Evolutionary conservation across 2,329 filamentous ascomycete genomes (phyloP).

Genomic region (Fusarium sp.): DNA sequence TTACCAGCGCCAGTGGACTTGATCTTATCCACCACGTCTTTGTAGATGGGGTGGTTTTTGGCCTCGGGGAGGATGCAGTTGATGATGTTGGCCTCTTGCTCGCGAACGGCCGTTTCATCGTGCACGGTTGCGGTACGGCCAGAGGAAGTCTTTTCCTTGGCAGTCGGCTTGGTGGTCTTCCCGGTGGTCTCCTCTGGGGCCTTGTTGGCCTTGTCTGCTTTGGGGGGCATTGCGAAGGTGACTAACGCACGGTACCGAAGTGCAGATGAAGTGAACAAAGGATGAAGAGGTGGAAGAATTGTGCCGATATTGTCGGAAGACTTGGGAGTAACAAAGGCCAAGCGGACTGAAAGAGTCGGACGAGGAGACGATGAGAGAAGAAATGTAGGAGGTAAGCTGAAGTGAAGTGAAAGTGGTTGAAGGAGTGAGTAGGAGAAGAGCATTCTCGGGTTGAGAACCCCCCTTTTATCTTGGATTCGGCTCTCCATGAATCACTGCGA

Average conservation of each 20-base stretch:
- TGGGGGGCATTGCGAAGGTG: background rate
- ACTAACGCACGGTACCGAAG: background rate
- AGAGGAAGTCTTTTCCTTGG: background rate
- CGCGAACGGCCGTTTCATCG: background rate
- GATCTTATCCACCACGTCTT: background rate
- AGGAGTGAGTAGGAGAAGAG: too few species aligned
- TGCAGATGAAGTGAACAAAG: background rate
- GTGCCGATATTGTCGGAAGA: background rate
- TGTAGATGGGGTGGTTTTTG: background rate
- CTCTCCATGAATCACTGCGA: background rate
- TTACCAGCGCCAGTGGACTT: background rate
- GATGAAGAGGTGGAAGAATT: background rate
- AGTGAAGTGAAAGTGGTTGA: background rate
- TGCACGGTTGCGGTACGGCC: background rate
- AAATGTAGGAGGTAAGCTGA: too few species aligned
- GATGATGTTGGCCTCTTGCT: background rate
- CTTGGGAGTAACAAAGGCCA: background rate
- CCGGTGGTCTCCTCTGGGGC: background rate
- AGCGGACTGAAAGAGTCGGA: too few species aligned
- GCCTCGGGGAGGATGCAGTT: conserved; percentile 1
- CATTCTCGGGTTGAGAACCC: too few species aligned
- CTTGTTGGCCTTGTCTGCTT: background rate
- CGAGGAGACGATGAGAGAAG: background rate
- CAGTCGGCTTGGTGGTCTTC: background rate
- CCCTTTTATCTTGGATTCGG: too few species aligned